A percentile compares a stretch with the other conserved stretches of the same genome.
phyloP scores from a whole-genome alignment of 768 basidiomycete genomes.

The Paxillus involutus region DNA sequence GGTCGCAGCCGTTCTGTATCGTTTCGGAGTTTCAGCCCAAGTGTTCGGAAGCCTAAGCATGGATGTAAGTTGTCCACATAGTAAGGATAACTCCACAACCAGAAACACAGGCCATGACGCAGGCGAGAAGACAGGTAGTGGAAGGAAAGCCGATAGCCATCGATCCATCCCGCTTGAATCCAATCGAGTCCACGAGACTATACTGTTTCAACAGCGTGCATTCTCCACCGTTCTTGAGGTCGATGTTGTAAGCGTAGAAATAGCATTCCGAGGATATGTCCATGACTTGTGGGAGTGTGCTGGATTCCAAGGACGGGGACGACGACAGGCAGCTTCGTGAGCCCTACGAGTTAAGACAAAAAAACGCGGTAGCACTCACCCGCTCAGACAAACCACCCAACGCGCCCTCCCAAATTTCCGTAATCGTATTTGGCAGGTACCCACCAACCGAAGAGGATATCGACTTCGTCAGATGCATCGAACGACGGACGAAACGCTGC shows the following conservation, averaged over 20 bases:
- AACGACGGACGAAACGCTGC: constrained; percentile 64
- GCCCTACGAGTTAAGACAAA: not conserved
- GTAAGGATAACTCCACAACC: too few relatives aligned
- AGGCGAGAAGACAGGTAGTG: too few relatives aligned
- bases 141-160: too few relatives aligned
- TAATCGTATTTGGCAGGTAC: constrained; percentile 83
- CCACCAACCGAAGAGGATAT: constrained; percentile 77
- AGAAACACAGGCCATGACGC: too few relatives aligned
- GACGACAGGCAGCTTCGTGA: not conserved
- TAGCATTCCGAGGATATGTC: constrained; percentile 94
- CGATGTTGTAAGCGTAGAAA: constrained; percentile 95
- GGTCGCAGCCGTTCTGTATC: too few relatives aligned
- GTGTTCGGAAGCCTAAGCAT: too few relatives aligned
- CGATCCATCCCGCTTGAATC: constrained; percentile 2
- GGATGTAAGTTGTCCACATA: too few relatives aligned
- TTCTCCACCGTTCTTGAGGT: constrained; percentile 94
- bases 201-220: constrained; percentile 94
- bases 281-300: constrained; percentile 95
- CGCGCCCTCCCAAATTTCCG: constrained; percentile 98
- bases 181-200: constrained; percentile 42
- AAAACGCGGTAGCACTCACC: constrained; percentile 50
- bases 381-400: constrained; percentile 75
- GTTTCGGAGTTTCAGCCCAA: too few relatives aligned
- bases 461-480: constrained; percentile 71
- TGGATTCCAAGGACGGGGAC: constrained; percentile 28